Conservation (phyloP, 2,329 filamentous ascomycete species). For the Talaromyces sp. region DNA sequence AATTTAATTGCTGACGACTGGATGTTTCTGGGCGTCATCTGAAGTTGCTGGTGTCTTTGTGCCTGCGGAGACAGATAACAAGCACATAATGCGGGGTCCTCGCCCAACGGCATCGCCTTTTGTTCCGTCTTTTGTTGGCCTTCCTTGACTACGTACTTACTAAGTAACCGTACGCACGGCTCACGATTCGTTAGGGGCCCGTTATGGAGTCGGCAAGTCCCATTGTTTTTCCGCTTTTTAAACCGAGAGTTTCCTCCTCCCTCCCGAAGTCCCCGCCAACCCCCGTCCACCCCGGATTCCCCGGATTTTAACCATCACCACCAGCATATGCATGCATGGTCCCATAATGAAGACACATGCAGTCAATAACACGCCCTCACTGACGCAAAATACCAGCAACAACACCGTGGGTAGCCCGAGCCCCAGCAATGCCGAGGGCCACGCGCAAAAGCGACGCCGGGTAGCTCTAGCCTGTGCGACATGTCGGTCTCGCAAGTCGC, state of each 20-base stretch:
- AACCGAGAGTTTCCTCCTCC: background rate
- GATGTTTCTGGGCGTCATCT: too few relatives aligned
- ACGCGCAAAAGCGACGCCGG: constrained; percentile 3
- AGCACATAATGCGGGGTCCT: too few relatives aligned
- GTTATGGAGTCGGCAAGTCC: too few relatives aligned
- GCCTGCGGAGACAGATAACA: too few relatives aligned
- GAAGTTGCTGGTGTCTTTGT: too few relatives aligned
- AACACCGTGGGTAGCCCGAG: background rate
- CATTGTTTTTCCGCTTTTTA: too few relatives aligned
- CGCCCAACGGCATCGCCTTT: too few relatives aligned
- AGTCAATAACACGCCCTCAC: background rate
- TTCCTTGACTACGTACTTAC: too few relatives aligned
- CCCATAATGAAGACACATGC: background rate
- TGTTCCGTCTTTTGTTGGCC: too few relatives aligned
- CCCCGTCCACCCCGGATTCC: background rate
- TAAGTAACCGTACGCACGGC: too few relatives aligned
- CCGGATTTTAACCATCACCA: background rate
- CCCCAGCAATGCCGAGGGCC: background rate
- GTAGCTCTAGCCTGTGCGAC: constrained; percentile 7
- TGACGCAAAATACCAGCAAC: background rate
- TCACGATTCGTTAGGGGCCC: too few relatives aligned
- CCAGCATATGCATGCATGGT: background rate
- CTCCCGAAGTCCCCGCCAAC: background rate
- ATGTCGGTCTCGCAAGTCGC: constrained; percentile 8
- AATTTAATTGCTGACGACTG: too few relatives aligned